Evolutionary conservation across 768 basidiomycete species (phyloP), one percentile per base, ranked within the genome.

Genomic region (Tubosaeta brunneosetosa): DNA sequence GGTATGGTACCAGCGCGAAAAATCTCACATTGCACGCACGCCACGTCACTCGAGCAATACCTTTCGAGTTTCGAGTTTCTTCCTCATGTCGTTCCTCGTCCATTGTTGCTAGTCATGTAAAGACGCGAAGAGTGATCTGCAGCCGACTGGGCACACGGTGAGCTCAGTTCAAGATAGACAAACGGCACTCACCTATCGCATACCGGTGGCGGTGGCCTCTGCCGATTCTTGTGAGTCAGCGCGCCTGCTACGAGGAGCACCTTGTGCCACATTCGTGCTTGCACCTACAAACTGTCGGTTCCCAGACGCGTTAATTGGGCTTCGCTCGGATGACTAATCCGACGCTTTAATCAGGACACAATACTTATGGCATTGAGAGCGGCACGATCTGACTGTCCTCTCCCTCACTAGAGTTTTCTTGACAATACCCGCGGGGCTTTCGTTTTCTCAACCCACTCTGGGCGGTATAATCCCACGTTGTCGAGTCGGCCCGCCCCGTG

Each of bases 171-270:
- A 14, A 16, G 6, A 36, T 14, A 36, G 14, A 16, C 34, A 31
- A 13, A 36, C 13, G 1, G 14, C 34, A 36, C 34, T 36, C 34
- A 36, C 34, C 34, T 16, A 16, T 12, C 34, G 34, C 16, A 36
- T 36, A 16, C 34, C 34, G 3, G 12, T 36, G 14, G 29, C 29
- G 9, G 34, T 16, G 6, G 34, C 34, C 13, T 36, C 34, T 72
- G 65, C 6, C 78, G 75, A 51, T 73, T 74, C 33, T 71, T 63
- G 27, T 82, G 81, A 3, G 85, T 83, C 26, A 90, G 68, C 6
- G 81, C 80, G 57, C 86, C 88, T 13, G 88, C 87, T 4, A 71
- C n/a, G n/a, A n/a, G n/a, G n/a, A n/a, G n/a, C n/a, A n/a, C n/a
- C n/a, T n/a, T n/a, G n/a, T n/a, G n/a, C n/a, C n/a, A n/a, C n/a